A percentile compares a stretch with the other conserved stretches of the same genome.
These are phyloP conservation scores for Ustilago cynodontis DNA, from an alignment of 1,284 basidiomycete species.

Conservation along the genomic window DNA sequence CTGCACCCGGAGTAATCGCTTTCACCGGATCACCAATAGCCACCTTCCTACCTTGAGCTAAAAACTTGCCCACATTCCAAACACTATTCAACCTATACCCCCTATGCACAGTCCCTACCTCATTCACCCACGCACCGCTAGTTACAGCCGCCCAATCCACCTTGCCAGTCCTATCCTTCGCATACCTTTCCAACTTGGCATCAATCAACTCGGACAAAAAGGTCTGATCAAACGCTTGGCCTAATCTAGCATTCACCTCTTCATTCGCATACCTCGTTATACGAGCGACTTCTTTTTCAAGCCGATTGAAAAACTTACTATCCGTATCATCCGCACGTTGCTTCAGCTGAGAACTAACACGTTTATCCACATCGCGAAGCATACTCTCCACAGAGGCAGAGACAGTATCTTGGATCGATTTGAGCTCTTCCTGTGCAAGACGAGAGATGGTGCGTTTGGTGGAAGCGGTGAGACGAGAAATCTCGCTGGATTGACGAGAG, in stretches of 20 bases:
- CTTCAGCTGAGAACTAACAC: slow-evolving; percentile 35
- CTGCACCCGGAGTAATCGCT: slow-evolving; percentile 43
- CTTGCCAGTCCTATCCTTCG: slow-evolving; percentile 34
- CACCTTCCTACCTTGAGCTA: slow-evolving; percentile 44
- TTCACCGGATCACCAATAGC: slow-evolving; percentile 45
- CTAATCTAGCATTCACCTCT: slow-evolving; percentile 36
- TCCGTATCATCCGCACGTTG: slow-evolving; percentile 48
- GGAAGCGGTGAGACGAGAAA: slow-evolving; percentile 27
- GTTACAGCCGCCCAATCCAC: slow-evolving; percentile 38
- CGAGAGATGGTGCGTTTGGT: slow-evolving; percentile 39
- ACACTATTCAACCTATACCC: slow-evolving; percentile 45
- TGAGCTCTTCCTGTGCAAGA: slow-evolving; percentile 44
- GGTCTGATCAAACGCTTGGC: slow-evolving; percentile 44
- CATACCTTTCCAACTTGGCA: slow-evolving; percentile 29
- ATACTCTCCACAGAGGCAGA: slow-evolving; percentile 39
- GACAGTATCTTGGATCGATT: slow-evolving; percentile 37
- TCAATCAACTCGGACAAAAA: slow-evolving; percentile 37
- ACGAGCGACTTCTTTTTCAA: slow-evolving; percentile 31
- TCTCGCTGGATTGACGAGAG: slow-evolving; percentile 29
- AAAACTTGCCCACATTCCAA: slow-evolving; percentile 37
- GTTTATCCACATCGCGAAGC: slow-evolving; percentile 44
- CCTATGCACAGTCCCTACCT: slow-evolving; percentile 38
- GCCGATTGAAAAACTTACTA: slow-evolving; percentile 26
- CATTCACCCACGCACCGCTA: slow-evolving; percentile 32
- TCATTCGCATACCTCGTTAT: slow-evolving; percentile 47